phyloP scores from a whole-genome alignment of 2,329 filamentous ascomycete species.

The Fusarium ambrosium region DNA sequence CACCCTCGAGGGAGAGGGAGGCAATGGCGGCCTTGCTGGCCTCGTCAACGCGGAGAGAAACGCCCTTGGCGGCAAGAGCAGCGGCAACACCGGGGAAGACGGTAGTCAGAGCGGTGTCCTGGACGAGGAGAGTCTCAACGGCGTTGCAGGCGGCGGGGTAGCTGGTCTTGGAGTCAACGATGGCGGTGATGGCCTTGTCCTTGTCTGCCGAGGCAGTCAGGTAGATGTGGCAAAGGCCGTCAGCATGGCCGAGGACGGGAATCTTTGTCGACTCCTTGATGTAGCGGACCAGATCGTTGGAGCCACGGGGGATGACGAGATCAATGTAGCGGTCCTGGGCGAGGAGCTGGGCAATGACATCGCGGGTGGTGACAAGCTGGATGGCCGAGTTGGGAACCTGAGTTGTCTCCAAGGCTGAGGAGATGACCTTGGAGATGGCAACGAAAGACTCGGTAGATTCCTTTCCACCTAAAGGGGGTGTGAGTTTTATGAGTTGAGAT shows the following conservation, averaged over 20 bases:
- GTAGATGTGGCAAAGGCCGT: conserved; percentile 91
- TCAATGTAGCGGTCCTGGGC: conserved; percentile 90
- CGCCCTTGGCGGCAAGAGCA: conserved; percentile 81
- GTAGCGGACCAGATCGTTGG: conserved; percentile 89
- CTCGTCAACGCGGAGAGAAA: conserved; percentile 84
- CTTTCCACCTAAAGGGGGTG: conserved; percentile 76
- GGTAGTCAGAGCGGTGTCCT: conserved; percentile 76
- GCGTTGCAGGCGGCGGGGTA: conserved; percentile 98
- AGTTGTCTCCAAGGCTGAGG: conserved; percentile 78
- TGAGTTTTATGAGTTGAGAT: background rate
- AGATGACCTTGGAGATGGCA: conserved; percentile 89
- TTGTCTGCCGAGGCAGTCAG: conserved; percentile 83
- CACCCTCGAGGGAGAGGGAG: conserved; percentile 56
- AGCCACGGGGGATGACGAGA: conserved; percentile 92
- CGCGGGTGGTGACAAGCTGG: conserved; percentile 93
- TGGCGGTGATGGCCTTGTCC: conserved; percentile 78
- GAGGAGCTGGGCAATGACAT: conserved; percentile 90
- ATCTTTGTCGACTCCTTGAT: conserved; percentile 94
- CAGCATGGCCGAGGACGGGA: conserved; percentile 94
- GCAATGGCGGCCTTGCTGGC: conserved; percentile 74
- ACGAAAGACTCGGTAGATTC: conserved; percentile 97
- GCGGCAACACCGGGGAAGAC: conserved; percentile 79
- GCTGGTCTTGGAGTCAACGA: conserved; percentile 92
- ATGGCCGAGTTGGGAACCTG: conserved; percentile 87
- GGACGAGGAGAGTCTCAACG: conserved; percentile 90